Conservation (phyloP, 2,329 filamentous ascomycete genomes). For the Fusarium bulbicola region DNA sequence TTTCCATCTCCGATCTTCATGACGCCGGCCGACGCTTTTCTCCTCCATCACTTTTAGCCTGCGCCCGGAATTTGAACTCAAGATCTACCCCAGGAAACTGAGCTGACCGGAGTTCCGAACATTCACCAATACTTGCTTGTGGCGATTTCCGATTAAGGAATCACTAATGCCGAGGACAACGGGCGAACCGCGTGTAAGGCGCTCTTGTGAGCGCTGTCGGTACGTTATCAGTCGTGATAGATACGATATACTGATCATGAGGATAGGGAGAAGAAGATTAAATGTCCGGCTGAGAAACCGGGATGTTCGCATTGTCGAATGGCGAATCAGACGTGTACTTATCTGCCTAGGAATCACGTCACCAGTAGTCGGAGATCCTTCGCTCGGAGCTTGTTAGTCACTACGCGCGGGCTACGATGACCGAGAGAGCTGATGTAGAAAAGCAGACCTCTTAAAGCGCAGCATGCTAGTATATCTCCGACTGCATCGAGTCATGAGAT, state of each 20-base stretch:
- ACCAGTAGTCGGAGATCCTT: neutral
- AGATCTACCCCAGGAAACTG: neutral
- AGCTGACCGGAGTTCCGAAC: constrained; percentile 11
- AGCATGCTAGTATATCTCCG: neutral
- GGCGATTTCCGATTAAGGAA: neutral
- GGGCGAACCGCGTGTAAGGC: constrained; percentile 28
- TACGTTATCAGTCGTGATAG: neutral
- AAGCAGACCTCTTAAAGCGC: constrained; percentile 4
- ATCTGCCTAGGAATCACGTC: constrained; percentile 30
- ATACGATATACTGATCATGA: neutral
- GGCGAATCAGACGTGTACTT: constrained; percentile 27
- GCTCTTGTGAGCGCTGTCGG: constrained; percentile 39
- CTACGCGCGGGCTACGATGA: fast-evolving
- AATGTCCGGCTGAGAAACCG: constrained; percentile 40
- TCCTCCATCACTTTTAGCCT: neutral
- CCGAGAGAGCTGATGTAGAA: neutral
- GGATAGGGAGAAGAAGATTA: constrained; percentile 34
- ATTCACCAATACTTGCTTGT: neutral
- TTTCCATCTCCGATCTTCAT: neutral
- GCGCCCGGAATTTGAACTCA: neutral
- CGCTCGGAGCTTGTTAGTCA: constrained; percentile 1
- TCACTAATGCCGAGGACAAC: constrained; percentile 7
- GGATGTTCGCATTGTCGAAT: constrained; percentile 34
- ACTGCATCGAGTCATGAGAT: neutral
- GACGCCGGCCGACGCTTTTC: neutral